Percentiles rank a stretch among this genome's conserved stretches.
phyloP scores from a whole-genome alignment of 2,329 filamentous ascomycete genomes.

The Penicillium psychrosexuale region DNA sequence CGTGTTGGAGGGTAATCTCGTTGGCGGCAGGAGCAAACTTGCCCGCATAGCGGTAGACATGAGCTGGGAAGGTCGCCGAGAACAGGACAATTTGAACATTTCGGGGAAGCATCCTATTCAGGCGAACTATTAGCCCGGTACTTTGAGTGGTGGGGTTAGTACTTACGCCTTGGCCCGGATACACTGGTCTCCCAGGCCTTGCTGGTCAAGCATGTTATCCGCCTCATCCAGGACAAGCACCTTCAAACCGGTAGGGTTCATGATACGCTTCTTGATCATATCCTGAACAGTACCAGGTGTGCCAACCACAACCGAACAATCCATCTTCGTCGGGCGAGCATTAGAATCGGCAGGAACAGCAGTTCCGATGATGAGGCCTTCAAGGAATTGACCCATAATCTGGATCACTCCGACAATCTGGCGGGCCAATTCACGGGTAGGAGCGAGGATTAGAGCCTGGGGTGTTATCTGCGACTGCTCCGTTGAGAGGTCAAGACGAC shows the following conservation, averaged over 20 bases:
- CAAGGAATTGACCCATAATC: conserved; percentile 79
- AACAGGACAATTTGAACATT: conserved; percentile 87
- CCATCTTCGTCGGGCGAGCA: conserved; percentile 64
- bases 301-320: conserved; percentile 79
- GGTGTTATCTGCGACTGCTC: conserved; percentile 57
- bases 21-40: conserved; percentile 84
- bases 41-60: conserved; percentile 78
- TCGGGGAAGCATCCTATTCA: conserved; percentile 65
- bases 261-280: conserved; percentile 70
- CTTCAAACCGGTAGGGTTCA: conserved; percentile 69
- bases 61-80: conserved; percentile 86
- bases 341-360: conserved; percentile 75
- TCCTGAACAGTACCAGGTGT: conserved; percentile 93
- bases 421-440: conserved; percentile 83
- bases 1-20: conserved; percentile 79
- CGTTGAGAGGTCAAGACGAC: conserved; percentile 72
- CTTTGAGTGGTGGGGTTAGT: neutral
- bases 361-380: conserved; percentile 70
- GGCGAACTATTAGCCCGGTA: conserved; percentile 30
- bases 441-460: conserved; percentile 85
- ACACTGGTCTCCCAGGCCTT: conserved; percentile 93
- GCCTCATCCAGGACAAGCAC: conserved; percentile 93
- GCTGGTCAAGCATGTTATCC: conserved; percentile 97
- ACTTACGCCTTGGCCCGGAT: conserved; percentile 78
- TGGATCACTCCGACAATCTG: conserved; percentile 86